phyloP scores from a whole-genome alignment of 2,329 filamentous ascomycete genomes.

The Penicillium sp. region DNA sequence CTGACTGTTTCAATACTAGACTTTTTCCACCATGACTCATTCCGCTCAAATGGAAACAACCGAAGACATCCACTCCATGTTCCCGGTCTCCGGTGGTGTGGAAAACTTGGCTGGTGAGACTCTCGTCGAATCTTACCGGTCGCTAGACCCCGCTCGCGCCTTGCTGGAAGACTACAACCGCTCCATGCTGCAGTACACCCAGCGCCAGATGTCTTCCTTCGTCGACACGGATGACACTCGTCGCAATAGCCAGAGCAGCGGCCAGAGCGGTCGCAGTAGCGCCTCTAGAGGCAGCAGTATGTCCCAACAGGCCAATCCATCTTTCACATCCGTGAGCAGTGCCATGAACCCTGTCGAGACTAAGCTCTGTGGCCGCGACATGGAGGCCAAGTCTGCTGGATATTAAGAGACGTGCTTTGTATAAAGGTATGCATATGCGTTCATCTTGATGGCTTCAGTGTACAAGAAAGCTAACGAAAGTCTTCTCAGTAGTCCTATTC shows the following conservation, averaged over 20 bases:
- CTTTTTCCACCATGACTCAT: constrained; percentile 19
- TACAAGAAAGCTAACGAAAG: not conserved
- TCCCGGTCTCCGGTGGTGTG: constrained; percentile 17
- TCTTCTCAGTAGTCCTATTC: not conserved
- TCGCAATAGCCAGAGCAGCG: constrained; percentile 27
- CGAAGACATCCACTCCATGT: constrained; percentile 18
- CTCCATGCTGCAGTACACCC: constrained; percentile 39
- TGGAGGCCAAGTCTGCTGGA: constrained; percentile 3
- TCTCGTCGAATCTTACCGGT: constrained; percentile 17
- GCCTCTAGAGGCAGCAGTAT: constrained; percentile 18
- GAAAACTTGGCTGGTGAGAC: constrained; percentile 14
- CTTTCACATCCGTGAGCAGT: constrained; percentile 18
- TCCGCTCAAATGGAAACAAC: constrained; percentile 15
- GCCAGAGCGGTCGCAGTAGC: constrained; percentile 26
- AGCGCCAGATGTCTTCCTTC: constrained; percentile 37
- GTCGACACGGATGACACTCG: constrained; percentile 24
- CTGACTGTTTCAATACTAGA: constrained; percentile 8
- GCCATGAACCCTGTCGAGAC: constrained; percentile 1
- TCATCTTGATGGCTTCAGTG: no score
- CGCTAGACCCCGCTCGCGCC: constrained; percentile 21
- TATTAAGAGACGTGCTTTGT: constrained; percentile 6
- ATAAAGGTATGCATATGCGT: constrained; percentile 3
- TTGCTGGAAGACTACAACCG: constrained; percentile 41
- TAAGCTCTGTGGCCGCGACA: not conserved
- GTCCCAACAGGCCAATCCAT: constrained; percentile 16